A percentile compares a stretch with the other conserved stretches of the same genome.
phyloP scores from a whole-genome alignment of 176 grass and related monocot genomes.

The Calamus simplicifolius region DNA sequence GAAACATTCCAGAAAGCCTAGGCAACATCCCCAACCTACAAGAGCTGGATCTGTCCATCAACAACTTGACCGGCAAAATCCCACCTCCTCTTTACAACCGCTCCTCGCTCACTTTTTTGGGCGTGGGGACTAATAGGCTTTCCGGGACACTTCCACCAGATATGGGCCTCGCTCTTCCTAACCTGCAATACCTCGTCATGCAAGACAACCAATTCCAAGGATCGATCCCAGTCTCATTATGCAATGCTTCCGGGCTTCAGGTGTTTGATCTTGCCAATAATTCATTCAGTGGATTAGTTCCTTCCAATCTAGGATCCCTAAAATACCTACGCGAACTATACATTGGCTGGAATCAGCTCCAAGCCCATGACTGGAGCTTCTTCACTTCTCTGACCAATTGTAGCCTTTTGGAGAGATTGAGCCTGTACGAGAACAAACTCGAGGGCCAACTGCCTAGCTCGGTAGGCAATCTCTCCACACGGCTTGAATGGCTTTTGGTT shows the following conservation, averaged over 20 bases:
- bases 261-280: background rate
- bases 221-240: background rate
- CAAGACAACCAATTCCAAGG: background rate
- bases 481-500: background rate
- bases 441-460: background rate
- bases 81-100: no score
- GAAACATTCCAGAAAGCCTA: no score
- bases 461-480: conserved; percentile 5
- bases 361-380: conserved; percentile 7
- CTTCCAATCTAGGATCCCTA: background rate
- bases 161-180: background rate
- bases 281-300: background rate
- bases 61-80: no score
- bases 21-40: no score
- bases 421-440: background rate
- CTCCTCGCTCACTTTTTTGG: no score
- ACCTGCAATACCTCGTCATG: background rate
- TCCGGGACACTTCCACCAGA: background rate
- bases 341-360: background rate
- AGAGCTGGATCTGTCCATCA: no score
- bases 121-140: background rate
- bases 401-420: background rate
- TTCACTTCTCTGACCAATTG: conserved; percentile 4
- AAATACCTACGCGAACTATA: background rate
- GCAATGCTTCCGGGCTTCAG: background rate